Evolutionary conservation across 1,284 basidiomycete species (phyloP).

Genomic region (Fomitopsis palustris): DNA sequence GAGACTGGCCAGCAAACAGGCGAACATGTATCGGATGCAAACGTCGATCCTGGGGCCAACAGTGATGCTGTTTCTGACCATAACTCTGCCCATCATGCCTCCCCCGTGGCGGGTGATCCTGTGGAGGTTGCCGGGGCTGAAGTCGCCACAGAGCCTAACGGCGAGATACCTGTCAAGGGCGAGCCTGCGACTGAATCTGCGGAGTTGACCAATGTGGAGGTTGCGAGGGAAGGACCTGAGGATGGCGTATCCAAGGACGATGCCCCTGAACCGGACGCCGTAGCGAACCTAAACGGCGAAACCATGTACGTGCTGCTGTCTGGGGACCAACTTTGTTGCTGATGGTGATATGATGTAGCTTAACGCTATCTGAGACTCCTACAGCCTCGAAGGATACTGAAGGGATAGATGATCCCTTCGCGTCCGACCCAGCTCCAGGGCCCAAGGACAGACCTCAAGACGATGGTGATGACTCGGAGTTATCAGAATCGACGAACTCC

Average conservation of each 20-base stretch:
- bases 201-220: background rate
- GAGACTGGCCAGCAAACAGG: background rate
- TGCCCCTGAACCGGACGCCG: background rate
- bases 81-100: background rate
- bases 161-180: background rate
- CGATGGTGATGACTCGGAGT: background rate
- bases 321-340: background rate
- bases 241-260: background rate
- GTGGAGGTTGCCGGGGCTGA: background rate
- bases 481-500: background rate
- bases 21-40: background rate
- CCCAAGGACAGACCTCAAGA: background rate
- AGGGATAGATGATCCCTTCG: background rate
- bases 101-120: background rate
- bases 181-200: background rate
- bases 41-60: slow-evolving; percentile 11
- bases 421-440: background rate
- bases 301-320: background rate
- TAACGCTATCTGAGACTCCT: background rate
- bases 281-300: background rate
- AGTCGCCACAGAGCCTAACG: background rate
- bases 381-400: background rate
- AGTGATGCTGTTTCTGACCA: slow-evolving; percentile 30
- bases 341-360: background rate
- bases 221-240: background rate